Conservation (phyloP, 495 filamentous ascomycete genomes). For the Physcia stellaris region DNA sequence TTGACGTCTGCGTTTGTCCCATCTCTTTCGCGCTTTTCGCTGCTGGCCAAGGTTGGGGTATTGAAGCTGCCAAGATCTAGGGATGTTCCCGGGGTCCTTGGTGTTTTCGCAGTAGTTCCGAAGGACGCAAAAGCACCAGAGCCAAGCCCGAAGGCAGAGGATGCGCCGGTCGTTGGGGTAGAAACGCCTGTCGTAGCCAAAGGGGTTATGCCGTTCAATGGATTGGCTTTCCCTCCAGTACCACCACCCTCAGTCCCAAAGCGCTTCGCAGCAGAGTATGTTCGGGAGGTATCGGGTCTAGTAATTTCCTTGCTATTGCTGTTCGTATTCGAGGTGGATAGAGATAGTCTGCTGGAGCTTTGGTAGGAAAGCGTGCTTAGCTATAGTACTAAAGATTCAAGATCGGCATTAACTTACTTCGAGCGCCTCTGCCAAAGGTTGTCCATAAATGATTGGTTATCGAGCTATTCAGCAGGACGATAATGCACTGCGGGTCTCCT, state of each 20-base stretch:
- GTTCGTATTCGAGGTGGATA: constrained; percentile 54
- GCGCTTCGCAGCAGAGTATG: constrained; percentile 49
- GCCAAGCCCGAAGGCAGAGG: constrained; percentile 85
- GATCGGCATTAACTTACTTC: constrained; percentile 13
- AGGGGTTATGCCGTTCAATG: constrained; percentile 71
- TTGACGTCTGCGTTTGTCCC: constrained; percentile 31
- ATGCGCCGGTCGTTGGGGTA: constrained; percentile 76
- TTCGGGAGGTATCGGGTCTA: constrained; percentile 52
- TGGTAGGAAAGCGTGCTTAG: not conserved
- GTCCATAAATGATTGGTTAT: constrained; percentile 11
- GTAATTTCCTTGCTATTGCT: constrained; percentile 43
- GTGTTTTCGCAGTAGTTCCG: constrained; percentile 66
- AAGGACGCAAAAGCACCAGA: constrained; percentile 95
- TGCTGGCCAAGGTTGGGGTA: constrained; percentile 40
- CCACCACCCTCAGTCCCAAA: constrained; percentile 65
- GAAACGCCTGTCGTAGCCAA: constrained; percentile 52
- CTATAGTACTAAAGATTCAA: not conserved
- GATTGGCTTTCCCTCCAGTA: constrained; percentile 70
- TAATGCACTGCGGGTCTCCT: too few species aligned
- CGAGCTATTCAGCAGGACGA: too few species aligned
- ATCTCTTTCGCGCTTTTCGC: constrained; percentile 52
- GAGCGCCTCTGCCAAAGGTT: constrained; percentile 22
- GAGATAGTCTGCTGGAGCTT: constrained; percentile 78
- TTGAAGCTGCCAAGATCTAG: constrained; percentile 51
- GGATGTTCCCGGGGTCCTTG: constrained; percentile 72